These are phyloP conservation scores for Trametes elegans DNA, from an alignment of 768 basidiomycete species.

Conservation along the genomic window DNA sequence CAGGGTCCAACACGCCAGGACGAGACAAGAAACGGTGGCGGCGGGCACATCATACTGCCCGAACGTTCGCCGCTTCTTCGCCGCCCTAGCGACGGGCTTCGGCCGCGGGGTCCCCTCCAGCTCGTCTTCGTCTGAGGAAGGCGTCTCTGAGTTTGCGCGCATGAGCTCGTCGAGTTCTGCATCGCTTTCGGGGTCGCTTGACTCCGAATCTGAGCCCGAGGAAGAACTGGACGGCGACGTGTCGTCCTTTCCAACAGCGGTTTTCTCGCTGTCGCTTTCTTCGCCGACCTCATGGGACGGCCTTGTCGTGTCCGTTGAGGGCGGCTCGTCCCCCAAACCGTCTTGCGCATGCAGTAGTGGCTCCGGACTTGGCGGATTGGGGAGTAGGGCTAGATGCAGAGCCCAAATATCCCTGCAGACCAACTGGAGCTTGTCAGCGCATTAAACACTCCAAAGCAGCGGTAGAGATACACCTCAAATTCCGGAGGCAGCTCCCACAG, in stretches of 20 bases:
- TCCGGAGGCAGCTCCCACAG: constrained; percentile 76
- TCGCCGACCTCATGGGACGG: background rate
- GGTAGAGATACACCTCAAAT: constrained; percentile 65
- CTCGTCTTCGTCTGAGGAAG: constrained; percentile 31
- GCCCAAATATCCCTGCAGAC: constrained; percentile 83
- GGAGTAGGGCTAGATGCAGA: constrained; percentile 62
- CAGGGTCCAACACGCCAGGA: constrained; percentile 77
- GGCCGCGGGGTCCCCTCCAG: background rate
- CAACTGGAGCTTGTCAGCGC: constrained; percentile 39
- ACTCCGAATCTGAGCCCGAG: constrained; percentile 9
- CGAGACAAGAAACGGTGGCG: constrained; percentile 63
- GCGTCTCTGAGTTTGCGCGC: constrained; percentile 37
- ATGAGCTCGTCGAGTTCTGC: constrained; percentile 41
- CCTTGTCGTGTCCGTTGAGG: background rate
- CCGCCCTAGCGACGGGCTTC: constrained; percentile 3
- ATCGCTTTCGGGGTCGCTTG: constrained; percentile 33
- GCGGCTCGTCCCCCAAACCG: background rate
- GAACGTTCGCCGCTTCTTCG: constrained; percentile 22
- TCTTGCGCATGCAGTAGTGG: constrained; percentile 50
- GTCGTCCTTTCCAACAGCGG: constrained; percentile 26
- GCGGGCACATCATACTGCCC: constrained; percentile 39
- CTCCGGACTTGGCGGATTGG: constrained; percentile 59
- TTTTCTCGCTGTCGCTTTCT: background rate
- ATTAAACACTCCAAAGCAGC: background rate
- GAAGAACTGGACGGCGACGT: constrained; percentile 24